Conservation (phyloP, 164 flowering plant genomes). For the Aristolochia fimbriata region DNA sequence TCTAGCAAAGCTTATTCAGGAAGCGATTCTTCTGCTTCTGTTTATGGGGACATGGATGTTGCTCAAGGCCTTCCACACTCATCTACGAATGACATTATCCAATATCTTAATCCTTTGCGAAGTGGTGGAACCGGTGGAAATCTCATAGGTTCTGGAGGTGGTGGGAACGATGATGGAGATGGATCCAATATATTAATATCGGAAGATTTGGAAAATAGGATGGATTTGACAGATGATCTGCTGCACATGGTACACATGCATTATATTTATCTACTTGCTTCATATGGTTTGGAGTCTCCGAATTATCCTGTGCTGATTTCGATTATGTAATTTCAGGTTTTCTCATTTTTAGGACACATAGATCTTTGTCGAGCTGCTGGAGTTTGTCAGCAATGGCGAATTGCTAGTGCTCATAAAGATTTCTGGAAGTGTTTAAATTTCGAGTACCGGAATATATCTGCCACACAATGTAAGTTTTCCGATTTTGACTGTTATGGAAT, state of each 20-base stretch:
- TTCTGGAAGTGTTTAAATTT: slow-evolving; percentile 90
- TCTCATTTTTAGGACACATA: slow-evolving; percentile 76
- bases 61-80: slow-evolving; percentile 15
- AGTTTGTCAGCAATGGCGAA: slow-evolving; percentile 95
- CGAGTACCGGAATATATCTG: slow-evolving; percentile 58
- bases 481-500: background rate
- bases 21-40: slow-evolving; percentile 19
- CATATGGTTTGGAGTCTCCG: background rate
- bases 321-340: slow-evolving; percentile 41
- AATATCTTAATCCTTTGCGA: slow-evolving; percentile 17
- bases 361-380: slow-evolving; percentile 80
- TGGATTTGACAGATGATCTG: slow-evolving; percentile 95
- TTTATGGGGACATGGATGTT: slow-evolving; percentile 14
- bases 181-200: slow-evolving; percentile 16
- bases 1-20: slow-evolving; percentile 14
- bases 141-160: slow-evolving; percentile 16
- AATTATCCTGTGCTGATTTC: background rate
- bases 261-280: background rate
- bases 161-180: slow-evolving; percentile 22
- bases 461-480: slow-evolving; percentile 51
- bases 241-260: slow-evolving; percentile 71
- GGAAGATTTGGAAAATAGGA: slow-evolving; percentile 53
- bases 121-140: slow-evolving; percentile 21
- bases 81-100: slow-evolving; percentile 22
- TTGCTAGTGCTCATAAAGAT: slow-evolving; percentile 90